phyloP scores from a whole-genome alignment of 495 filamentous ascomycete species.

The Annulohypoxylon nitens region DNA sequence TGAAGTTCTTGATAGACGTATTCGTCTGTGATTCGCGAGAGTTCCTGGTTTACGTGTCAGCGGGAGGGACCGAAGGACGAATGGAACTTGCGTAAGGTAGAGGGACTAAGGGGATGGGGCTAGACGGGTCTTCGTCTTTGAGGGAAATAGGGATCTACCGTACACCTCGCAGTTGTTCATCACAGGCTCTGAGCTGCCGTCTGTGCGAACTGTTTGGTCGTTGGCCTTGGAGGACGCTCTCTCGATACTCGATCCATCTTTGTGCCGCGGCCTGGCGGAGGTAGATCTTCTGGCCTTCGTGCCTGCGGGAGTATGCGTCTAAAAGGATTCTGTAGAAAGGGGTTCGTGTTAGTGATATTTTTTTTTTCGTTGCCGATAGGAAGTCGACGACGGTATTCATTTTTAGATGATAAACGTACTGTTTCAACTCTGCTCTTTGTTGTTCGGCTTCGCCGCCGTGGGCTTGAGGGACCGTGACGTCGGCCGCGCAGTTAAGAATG shows the following conservation, averaged over 20 bases:
- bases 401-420: conserved; percentile 63
- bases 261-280: conserved; percentile 80
- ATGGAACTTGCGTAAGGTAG: conserved; percentile 5
- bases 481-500: conserved; percentile 72
- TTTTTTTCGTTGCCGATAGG: neutral
- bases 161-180: conserved; percentile 73
- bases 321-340: conserved; percentile 72
- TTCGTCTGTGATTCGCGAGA: conserved; percentile 76
- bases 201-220: conserved; percentile 69
- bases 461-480: conserved; percentile 72
- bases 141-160: conserved; percentile 45
- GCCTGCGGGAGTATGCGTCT: conserved; percentile 82
- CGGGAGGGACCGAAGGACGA: conserved; percentile 3
- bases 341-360: conserved; percentile 35
- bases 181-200: conserved; percentile 68
- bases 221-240: conserved; percentile 73
- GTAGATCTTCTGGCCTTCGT: conserved; percentile 88
- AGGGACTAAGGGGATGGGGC: conserved; percentile 6
- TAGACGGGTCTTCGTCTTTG: neutral
- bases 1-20: conserved; percentile 74
- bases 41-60: conserved; percentile 66
- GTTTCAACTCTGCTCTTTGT: conserved; percentile 78
- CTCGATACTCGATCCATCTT: conserved; percentile 82
- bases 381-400: neutral
- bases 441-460: conserved; percentile 73